These are phyloP conservation scores for Eucalyptus camaldulensis DNA, from an alignment of 345 rosid genomes.

Conservation along the genomic window DNA sequence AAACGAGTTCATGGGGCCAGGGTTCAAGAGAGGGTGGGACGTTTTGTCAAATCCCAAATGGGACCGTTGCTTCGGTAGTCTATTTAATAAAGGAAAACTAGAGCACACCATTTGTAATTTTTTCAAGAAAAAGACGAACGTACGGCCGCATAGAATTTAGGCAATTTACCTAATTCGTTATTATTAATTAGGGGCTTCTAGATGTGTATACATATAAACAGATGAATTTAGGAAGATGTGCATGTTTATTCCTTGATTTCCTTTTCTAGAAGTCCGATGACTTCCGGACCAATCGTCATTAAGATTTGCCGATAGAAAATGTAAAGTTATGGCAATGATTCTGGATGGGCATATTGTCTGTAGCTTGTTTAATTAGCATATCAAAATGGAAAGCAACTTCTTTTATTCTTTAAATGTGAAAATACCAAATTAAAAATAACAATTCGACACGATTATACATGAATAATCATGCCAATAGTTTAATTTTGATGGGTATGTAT, in stretches of 20 bases:
- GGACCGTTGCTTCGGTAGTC: not conserved
- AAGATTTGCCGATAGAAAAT: not conserved
- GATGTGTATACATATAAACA: not conserved
- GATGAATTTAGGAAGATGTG: not conserved
- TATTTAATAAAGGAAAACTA: not conserved
- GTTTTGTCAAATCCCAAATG: not conserved
- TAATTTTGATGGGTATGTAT: not conserved
- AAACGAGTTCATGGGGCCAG: not conserved
- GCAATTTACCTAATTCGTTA: not conserved
- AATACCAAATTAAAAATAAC: not conserved
- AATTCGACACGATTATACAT: not conserved
- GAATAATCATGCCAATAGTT: not conserved
- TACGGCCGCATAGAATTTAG: not conserved
- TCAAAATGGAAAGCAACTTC: not conserved
- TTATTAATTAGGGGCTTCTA: not conserved
- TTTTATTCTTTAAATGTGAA: not conserved
- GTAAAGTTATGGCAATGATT: not conserved
- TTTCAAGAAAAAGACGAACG: not conserved
- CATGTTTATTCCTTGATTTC: not conserved
- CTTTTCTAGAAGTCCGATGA: not conserved
- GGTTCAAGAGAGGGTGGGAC: not conserved
- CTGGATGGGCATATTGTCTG: not conserved
- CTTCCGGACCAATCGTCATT: not conserved
- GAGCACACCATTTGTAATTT: not conserved
- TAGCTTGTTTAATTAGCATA: not conserved